Percentiles rank a stretch among this genome's conserved stretches.
Evolutionary conservation across 768 basidiomycete species (phyloP).

Genomic region (Mycena indigotica): DNA sequence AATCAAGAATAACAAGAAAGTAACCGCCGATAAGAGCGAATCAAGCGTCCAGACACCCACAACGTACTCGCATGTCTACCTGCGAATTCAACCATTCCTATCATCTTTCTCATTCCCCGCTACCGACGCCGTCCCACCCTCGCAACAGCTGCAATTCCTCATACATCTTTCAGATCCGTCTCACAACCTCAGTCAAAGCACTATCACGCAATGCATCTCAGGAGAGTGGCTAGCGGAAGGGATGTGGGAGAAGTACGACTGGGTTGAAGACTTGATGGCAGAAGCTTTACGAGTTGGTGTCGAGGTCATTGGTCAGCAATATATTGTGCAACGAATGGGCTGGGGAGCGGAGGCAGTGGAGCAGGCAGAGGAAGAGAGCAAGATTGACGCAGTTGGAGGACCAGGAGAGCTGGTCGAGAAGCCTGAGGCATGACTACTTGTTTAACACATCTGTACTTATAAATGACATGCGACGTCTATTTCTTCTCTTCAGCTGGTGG

Average conservation of each 20-base stretch:
- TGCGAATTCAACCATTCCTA: conserved; percentile 89
- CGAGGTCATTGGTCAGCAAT: conserved; percentile 92
- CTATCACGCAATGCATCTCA: conserved; percentile 83
- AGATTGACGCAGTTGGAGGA: conserved; percentile 26
- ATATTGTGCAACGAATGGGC: conserved; percentile 83
- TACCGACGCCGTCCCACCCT: conserved; percentile 34
- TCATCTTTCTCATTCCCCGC: conserved; percentile 52
- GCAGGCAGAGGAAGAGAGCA: conserved; percentile 8
- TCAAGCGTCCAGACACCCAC: conserved; percentile 50
- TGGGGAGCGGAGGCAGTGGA: conserved; percentile 53
- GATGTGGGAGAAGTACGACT: conserved; percentile 88
- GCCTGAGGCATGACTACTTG: conserved; percentile 36
- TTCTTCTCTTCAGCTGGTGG: conserved; percentile 85
- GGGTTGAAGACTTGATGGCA: conserved; percentile 95
- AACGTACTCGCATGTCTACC: conserved; percentile 87
- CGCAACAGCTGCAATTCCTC: conserved; percentile 68
- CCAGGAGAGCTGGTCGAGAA: conserved; percentile 23
- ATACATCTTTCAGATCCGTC: conserved; percentile 75
- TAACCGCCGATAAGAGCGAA: conserved; percentile 36
- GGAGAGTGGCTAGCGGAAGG: conserved; percentile 71
- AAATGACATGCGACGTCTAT: conserved; percentile 36
- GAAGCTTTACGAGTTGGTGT: conserved; percentile 83
- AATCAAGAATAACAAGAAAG: conserved; percentile 59
- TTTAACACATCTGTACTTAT: conserved; percentile 25
- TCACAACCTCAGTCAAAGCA: conserved; percentile 75